Conservation (phyloP, 768 basidiomycete species). For the Phylloporus scabripes region DNA sequence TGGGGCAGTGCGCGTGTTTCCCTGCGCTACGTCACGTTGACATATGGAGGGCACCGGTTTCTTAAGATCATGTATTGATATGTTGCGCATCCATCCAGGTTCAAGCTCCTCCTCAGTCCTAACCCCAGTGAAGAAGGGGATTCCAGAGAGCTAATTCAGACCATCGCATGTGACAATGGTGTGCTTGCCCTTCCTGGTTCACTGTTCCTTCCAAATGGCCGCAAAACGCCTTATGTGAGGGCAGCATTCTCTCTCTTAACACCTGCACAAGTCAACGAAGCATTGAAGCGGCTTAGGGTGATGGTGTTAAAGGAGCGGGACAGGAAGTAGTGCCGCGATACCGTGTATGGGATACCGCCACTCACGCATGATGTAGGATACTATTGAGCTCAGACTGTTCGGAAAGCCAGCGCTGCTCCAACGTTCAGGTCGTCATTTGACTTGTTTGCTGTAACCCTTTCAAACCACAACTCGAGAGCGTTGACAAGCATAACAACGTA, state of each 20-base stretch:
- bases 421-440: background rate
- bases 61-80: constrained; percentile 17
- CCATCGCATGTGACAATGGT: constrained; percentile 70
- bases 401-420: background rate
- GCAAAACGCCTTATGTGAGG: constrained; percentile 69
- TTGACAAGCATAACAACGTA: background rate
- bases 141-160: constrained; percentile 66
- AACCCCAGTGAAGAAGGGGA: constrained; percentile 46
- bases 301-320: constrained; percentile 31
- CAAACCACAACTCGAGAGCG: background rate
- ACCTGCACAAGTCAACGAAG: constrained; percentile 69
- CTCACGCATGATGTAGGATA: constrained; percentile 8
- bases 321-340: constrained; percentile 3
- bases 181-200: constrained; percentile 89
- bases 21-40: constrained; percentile 2
- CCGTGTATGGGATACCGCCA: background rate
- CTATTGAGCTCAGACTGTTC: background rate
- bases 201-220: constrained; percentile 70
- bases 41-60: constrained; percentile 3
- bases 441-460: background rate
- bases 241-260: constrained; percentile 72
- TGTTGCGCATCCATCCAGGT: constrained; percentile 40
- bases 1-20: background rate
- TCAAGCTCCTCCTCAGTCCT: constrained; percentile 52
- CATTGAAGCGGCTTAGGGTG: constrained; percentile 52